Base-by-base conservation (phyloP, 345 rosid species). In the Mangifera indica region DNA sequence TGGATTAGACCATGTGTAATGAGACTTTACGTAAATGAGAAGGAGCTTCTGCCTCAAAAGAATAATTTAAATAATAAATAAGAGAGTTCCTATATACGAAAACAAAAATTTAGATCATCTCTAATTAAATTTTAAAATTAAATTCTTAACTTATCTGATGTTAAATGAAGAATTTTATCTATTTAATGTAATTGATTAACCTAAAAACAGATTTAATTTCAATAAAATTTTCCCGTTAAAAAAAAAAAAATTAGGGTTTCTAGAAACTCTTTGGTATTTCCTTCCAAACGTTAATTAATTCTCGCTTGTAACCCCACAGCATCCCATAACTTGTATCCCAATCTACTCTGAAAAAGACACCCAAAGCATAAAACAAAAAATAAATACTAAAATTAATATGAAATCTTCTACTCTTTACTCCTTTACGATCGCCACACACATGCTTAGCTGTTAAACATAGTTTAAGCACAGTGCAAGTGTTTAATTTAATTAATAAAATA, bases 371-470 rank as follows among this genome's bases (percentile, higher is more conserved):
- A 46, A 7, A 32, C 53, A 59, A 44, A 59, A 40, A 48, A 20
- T 24, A 4, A 10, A 53, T 24, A 24, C 37, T 17, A 11, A 9
- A 46, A 1, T 29, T 29, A 44, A 6, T 44, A 69, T 40, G 68
- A 67, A 77, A 48, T 67, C 81, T 37, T 64, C 7, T 15, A 25
- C 64, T 53, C 63, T 72, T 54, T 21, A 26, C 72, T 29, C 63
- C 24, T 55, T 62, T 56, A 56, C 29, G 55, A 57, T 0, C 72
- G 48, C 46, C 32, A 3, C 60, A 64, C 62, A 63, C 53, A 76
- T 72, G 85, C 84, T 79, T 72, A 81, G 85, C 82, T 79, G 78
- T 81, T 72, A 77, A 77, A 56, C 74, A 76, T 66, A 67, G 69
- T 79, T 66, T 7, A 69, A 68, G 72, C 32, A 29, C 45, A 69